Evolutionary conservation across 2,329 filamentous ascomycete genomes (phyloP).

Genomic region (Sarocladiaceae sp.): DNA sequence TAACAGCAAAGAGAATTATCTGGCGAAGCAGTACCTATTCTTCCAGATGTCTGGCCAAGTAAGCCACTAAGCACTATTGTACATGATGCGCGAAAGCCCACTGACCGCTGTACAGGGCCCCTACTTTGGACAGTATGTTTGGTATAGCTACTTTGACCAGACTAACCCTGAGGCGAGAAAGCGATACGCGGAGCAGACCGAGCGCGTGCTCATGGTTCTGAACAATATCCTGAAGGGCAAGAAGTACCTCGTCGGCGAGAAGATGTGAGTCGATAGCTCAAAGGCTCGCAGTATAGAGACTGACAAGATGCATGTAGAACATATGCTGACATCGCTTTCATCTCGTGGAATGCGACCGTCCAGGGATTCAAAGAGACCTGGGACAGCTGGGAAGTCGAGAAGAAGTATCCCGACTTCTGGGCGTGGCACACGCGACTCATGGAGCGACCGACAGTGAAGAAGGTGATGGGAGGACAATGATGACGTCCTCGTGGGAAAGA

Average conservation of each 20-base stretch:
- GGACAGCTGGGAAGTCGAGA: conserved; percentile 22
- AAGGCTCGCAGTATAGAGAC: neutral
- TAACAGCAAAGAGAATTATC: conserved; percentile 23
- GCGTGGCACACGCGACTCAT: conserved; percentile 29
- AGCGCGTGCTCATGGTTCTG: conserved; percentile 27
- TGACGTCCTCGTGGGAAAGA: too few relatives aligned
- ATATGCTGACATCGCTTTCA: conserved; percentile 29
- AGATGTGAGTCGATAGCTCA: conserved; percentile 20
- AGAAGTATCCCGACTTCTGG: conserved; percentile 28
- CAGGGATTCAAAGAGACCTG: conserved; percentile 15
- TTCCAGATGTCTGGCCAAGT: conserved; percentile 35
- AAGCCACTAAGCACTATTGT: conserved; percentile 4
- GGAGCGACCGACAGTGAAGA: conserved; percentile 25
- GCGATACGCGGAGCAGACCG: conserved; percentile 25
- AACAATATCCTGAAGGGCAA: conserved; percentile 27
- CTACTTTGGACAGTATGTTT: conserved; percentile 29
- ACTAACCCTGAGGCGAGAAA: conserved; percentile 23
- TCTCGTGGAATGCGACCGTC: conserved; percentile 21
- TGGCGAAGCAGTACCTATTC: conserved; percentile 29
- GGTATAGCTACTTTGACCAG: conserved; percentile 26
- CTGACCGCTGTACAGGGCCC: conserved; percentile 22
- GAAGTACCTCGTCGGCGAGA: conserved; percentile 30
- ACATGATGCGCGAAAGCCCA: neutral
- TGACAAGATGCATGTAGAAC: conserved; percentile 17
- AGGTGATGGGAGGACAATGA: too few relatives aligned